These are phyloP conservation scores for Lagerstroemia fauriei DNA, from an alignment of 441 rosid genomes.

Conservation along the genomic window DNA sequence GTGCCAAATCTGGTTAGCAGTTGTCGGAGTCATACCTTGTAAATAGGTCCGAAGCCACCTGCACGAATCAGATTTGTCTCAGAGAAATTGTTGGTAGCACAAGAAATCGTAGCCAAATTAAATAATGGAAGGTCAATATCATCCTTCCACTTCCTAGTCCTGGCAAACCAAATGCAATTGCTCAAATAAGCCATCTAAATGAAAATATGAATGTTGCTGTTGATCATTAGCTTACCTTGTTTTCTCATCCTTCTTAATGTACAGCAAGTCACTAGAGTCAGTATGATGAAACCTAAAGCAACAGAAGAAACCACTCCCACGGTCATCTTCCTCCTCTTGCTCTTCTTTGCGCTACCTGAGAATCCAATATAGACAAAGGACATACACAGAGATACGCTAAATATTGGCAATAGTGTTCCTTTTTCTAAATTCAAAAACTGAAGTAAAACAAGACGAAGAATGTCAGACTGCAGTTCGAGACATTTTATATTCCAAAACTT, in stretches of 20 bases:
- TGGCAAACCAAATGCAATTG: not conserved
- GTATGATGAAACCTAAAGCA: not conserved
- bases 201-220: not conserved
- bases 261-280: not conserved
- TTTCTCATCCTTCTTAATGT: not conserved
- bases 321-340: not conserved
- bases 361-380: not conserved
- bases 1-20: not conserved
- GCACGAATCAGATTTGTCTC: constrained; percentile 24
- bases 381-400: not conserved
- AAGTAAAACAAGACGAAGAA: too few relatives aligned
- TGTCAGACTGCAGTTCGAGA: not conserved
- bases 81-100: constrained; percentile 42
- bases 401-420: not conserved
- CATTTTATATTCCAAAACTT: not conserved
- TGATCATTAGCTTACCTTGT: not conserved
- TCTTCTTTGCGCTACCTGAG: not conserved
- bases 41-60: constrained; percentile 44
- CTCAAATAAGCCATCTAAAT: too few relatives aligned
- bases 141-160: constrained; percentile 8
- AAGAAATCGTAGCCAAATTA: constrained; percentile 22
- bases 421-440: not conserved
- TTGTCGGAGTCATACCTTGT: constrained; percentile 30
- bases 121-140: constrained; percentile 32
- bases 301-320: constrained; percentile 7